A percentile compares a stretch with the other conserved stretches of the same genome.
Conservation (phyloP, 2,329 filamentous ascomycete species). For the Alternaria alternata region DNA sequence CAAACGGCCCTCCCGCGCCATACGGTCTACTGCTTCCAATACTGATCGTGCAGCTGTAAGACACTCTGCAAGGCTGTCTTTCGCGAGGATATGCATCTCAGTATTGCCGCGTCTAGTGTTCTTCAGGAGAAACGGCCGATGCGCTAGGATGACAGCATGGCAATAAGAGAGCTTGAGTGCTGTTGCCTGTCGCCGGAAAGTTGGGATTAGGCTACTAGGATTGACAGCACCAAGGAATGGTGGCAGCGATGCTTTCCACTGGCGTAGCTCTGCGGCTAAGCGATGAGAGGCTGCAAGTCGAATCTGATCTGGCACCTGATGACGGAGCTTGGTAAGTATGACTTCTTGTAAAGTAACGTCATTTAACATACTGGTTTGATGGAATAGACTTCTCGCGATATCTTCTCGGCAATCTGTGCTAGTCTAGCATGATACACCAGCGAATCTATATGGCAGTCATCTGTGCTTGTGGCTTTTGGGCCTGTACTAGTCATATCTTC, state of each 20-base stretch:
- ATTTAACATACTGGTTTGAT: constrained; percentile 36
- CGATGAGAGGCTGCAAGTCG: constrained; percentile 51
- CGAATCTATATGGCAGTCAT: constrained; percentile 62
- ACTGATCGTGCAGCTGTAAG: constrained; percentile 55
- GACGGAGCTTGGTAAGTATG: neutral
- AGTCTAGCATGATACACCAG: constrained; percentile 57
- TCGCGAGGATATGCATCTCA: constrained; percentile 40
- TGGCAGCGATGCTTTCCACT: constrained; percentile 50
- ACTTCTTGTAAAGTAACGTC: neutral
- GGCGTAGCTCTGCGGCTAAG: constrained; percentile 49
- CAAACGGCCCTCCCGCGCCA: constrained; percentile 48
- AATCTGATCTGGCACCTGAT: constrained; percentile 36
- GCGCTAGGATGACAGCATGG: constrained; percentile 47
- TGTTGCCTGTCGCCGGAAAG: constrained; percentile 50
- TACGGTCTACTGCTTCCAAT: constrained; percentile 46
- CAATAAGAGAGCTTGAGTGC: constrained; percentile 44
- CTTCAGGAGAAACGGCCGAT: constrained; percentile 44
- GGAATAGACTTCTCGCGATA: constrained; percentile 45
- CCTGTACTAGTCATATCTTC: constrained; percentile 62
- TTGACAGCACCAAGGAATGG: constrained; percentile 55
- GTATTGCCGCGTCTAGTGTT: constrained; percentile 24
- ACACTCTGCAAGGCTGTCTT: constrained; percentile 53
- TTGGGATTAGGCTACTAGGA: constrained; percentile 57
- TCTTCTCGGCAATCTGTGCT: constrained; percentile 41
- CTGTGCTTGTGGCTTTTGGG: constrained; percentile 28